Percentiles rank a stretch among this genome's conserved stretches.
Conservation (phyloP, 2,329 filamentous ascomycete species). For the Exophiala phaeomuriformis region DNA sequence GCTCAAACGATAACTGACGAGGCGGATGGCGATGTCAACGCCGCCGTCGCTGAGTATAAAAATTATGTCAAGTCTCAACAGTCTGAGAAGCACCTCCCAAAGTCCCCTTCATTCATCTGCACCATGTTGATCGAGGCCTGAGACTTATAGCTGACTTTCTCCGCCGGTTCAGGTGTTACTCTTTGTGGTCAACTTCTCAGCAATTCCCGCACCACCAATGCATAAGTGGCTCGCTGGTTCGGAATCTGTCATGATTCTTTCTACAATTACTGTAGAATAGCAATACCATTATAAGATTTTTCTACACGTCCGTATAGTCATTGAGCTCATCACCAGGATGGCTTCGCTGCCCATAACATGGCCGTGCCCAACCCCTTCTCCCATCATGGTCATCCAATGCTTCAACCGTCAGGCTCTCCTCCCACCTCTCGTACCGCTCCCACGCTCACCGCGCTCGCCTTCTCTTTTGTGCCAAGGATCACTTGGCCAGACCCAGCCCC, state of each 20-base stretch:
- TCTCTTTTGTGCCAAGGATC: constrained; percentile 55
- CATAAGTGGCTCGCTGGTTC: too few relatives aligned
- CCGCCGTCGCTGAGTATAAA: constrained; percentile 24
- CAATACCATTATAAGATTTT: constrained; percentile 1
- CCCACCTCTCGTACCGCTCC: constrained; percentile 10
- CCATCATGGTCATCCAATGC: not conserved
- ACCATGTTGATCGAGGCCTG: not conserved
- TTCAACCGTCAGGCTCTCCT: constrained; percentile 10
- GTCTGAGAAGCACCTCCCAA: constrained; percentile 17
- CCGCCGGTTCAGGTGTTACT: not conserved
- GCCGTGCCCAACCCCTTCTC: not conserved
- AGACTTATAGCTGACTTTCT: not conserved
- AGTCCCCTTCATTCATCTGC: not conserved
- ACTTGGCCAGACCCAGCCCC: constrained; percentile 57
- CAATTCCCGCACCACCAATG: not conserved
- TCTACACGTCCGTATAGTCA: not conserved
- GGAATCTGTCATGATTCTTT: too few relatives aligned
- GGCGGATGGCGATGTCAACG: constrained; percentile 21
- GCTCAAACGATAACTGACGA: constrained; percentile 17
- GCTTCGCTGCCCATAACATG: constrained; percentile 6
- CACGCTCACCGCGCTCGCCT: constrained; percentile 33
- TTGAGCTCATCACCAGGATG: constrained; percentile 23
- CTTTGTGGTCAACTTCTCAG: not conserved
- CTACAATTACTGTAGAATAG: not conserved
- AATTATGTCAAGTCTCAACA: constrained; percentile 25